Conservation (phyloP, 257 asterid genomes). For the Scutellaria barbata region DNA sequence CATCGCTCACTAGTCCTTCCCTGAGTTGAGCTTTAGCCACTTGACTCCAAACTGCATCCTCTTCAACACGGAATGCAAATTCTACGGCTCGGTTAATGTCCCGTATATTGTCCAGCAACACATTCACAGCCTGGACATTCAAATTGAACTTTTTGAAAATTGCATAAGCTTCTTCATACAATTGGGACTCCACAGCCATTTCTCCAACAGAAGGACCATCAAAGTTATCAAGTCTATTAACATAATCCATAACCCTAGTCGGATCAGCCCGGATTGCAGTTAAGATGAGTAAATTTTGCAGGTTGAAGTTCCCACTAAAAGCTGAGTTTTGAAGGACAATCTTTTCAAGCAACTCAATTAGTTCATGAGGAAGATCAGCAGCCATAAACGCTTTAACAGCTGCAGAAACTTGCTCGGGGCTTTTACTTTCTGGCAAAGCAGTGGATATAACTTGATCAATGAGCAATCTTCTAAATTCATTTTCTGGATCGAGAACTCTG, state of each 20-base stretch:
- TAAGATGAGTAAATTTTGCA: constrained; percentile 89
- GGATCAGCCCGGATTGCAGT: constrained; percentile 99
- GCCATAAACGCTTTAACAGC: constrained; percentile 99
- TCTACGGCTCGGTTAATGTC: constrained; percentile 96
- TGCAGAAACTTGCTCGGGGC: constrained; percentile 99
- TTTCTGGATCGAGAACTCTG: constrained; percentile 92
- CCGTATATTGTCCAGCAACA: constrained; percentile 82
- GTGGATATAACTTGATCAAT: constrained; percentile 99
- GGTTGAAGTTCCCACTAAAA: constrained; percentile 96
- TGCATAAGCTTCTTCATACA: constrained; percentile 94
- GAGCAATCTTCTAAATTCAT: constrained; percentile 94
- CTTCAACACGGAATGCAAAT: constrained; percentile 98
- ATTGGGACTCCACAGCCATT: constrained; percentile 94
- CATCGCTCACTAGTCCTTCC: constrained; percentile 98
- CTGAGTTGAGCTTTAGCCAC: constrained; percentile 97
- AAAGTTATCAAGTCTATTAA: constrained; percentile 96
- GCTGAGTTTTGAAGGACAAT: constrained; percentile 98
- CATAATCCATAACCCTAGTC: constrained; percentile 96
- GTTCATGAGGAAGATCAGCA: constrained; percentile 98
- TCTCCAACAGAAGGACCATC: constrained; percentile 99
- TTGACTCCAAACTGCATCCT: constrained; percentile 98
- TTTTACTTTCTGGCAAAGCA: constrained; percentile 99
- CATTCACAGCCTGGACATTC: constrained; percentile 99
- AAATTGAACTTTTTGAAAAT: constrained; percentile 96
- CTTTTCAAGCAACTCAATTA: constrained; percentile 98